phyloP scores from a whole-genome alignment of 768 basidiomycete species.

The Podaxis sp. region DNA sequence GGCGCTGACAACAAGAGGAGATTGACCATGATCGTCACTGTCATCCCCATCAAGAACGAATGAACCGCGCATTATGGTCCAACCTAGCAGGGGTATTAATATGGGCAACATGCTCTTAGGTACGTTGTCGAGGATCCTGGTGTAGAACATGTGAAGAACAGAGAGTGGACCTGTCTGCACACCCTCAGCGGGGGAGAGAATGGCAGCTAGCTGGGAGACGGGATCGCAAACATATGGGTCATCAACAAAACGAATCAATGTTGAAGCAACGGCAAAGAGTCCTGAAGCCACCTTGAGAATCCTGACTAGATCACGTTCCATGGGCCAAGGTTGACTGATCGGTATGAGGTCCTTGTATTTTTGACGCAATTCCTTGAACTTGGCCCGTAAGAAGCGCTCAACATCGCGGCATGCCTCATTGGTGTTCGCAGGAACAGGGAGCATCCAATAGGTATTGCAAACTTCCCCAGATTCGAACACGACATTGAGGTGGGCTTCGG shows the following conservation, averaged over 20 bases:
- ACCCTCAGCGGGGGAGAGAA: background rate
- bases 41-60: background rate
- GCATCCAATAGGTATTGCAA: background rate
- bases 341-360: background rate
- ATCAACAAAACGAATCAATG: background rate
- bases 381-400: background rate
- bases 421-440: background rate
- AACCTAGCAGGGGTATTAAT: background rate
- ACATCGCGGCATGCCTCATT: conserved; percentile 1
- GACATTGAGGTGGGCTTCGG: background rate
- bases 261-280: background rate
- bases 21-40: background rate
- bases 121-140: background rate
- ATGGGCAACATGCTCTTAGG: background rate
- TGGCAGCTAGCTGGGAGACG: background rate
- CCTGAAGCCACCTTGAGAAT: background rate
- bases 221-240: background rate
- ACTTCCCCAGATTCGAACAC: background rate
- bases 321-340: background rate
- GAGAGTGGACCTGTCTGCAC: background rate
- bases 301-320: background rate
- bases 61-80: background rate
- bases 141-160: background rate
- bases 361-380: background rate
- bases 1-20: background rate